phyloP scores from a whole-genome alignment of 2,329 filamentous ascomycete species.

The Colletotrichum aenigma region DNA sequence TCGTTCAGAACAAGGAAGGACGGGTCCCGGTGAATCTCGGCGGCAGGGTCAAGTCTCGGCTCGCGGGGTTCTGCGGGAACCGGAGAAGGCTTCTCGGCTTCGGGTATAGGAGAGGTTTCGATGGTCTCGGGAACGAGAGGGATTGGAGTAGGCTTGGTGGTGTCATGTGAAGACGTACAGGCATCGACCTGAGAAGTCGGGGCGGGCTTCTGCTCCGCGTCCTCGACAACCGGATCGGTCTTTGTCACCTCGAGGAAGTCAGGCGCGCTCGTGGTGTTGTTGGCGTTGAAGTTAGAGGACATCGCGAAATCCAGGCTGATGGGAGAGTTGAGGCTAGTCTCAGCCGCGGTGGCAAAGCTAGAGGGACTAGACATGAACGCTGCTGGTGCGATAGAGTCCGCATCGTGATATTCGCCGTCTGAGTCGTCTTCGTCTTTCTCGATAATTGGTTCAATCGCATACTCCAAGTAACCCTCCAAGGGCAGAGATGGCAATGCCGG shows the following conservation, averaged over 20 bases:
- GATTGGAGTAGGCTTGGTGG: neutral
- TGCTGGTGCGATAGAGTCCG: neutral
- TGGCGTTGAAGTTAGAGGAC: neutral
- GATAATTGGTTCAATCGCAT: slow-evolving; percentile 4
- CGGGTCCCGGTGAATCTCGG: neutral
- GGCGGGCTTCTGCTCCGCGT: neutral
- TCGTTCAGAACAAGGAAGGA: neutral
- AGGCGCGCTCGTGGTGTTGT: neutral
- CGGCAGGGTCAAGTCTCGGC: neutral
- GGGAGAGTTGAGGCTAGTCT: slow-evolving; percentile 8
- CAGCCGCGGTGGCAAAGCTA: slow-evolving; percentile 12
- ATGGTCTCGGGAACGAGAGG: neutral
- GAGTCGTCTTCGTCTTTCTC: slow-evolving; percentile 15
- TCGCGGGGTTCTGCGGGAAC: neutral
- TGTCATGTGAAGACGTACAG: slow-evolving; percentile 16
- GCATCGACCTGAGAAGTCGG: neutral
- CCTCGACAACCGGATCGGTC: neutral
- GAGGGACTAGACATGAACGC: slow-evolving; percentile 3
- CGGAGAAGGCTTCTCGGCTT: neutral
- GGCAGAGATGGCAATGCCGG: neutral
- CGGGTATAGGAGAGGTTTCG: neutral
- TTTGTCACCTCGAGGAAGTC: neutral
- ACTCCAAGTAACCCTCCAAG: slow-evolving; percentile 12
- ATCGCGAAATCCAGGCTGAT: neutral
- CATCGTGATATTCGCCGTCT: slow-evolving; percentile 11